Percentiles rank a stretch among this genome's conserved stretches.
These are phyloP conservation scores for Saturnispora diversa DNA, from an alignment of 805 yeast genomes.

Conservation along the genomic window DNA sequence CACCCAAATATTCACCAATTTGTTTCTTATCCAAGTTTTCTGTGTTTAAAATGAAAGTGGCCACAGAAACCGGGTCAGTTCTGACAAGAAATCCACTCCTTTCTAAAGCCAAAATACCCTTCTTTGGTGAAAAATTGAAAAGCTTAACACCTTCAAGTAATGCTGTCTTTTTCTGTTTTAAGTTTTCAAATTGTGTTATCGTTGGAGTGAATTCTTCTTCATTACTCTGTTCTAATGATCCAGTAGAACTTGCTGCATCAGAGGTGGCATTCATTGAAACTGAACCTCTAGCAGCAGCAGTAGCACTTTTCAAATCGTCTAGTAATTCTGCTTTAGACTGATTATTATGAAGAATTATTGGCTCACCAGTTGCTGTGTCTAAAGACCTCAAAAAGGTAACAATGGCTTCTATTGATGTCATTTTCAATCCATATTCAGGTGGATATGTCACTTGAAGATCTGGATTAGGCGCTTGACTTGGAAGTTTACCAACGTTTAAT, in stretches of 20 bases:
- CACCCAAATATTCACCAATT: constrained; percentile 90
- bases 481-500: constrained; percentile 59
- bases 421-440: constrained; percentile 74
- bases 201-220: constrained; percentile 45
- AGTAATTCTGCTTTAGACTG: constrained; percentile 2
- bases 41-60: constrained; percentile 56
- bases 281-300: constrained; percentile 2
- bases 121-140: constrained; percentile 80
- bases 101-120: constrained; percentile 59
- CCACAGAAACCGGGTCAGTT: constrained; percentile 60
- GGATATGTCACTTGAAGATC: constrained; percentile 53
- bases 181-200: constrained; percentile 76
- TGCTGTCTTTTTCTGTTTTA: constrained; percentile 76
- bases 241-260: constrained; percentile 22
- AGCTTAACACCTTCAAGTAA: constrained; percentile 67
- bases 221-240: constrained; percentile 16
- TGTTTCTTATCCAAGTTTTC: constrained; percentile 74
- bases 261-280: constrained; percentile 17
- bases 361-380: constrained; percentile 77
- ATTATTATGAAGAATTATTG: constrained; percentile 12
- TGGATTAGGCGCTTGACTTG: constrained; percentile 46
- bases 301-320: constrained; percentile 11
- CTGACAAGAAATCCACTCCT: constrained; percentile 55
- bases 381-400: constrained; percentile 78
- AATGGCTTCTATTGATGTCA: constrained; percentile 69